phyloP scores from a whole-genome alignment of 2,329 filamentous ascomycete genomes.

The Alternaria consortialis region DNA sequence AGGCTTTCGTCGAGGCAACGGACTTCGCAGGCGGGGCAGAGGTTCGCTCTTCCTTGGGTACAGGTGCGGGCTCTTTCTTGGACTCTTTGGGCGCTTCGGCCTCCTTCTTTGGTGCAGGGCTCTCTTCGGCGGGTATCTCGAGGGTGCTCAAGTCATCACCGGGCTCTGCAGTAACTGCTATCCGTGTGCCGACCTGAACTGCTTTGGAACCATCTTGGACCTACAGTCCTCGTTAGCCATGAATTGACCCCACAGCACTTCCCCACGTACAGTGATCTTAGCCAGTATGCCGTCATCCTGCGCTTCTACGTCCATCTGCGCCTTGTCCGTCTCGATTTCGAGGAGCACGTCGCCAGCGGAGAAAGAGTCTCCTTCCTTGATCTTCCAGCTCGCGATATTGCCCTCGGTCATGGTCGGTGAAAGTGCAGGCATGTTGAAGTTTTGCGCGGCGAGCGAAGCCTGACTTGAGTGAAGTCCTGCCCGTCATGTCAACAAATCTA shows the following conservation, averaged over 20 bases:
- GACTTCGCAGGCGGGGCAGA: conserved; percentile 41
- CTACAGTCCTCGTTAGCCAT: conserved; percentile 36
- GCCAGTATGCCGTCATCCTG: conserved; percentile 88
- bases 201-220: conserved; percentile 76
- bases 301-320: conserved; percentile 92
- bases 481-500: conserved; percentile 30
- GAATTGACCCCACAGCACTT: background rate
- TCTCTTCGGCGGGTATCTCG: conserved; percentile 76
- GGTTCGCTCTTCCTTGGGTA: conserved; percentile 49
- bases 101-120: conserved; percentile 52
- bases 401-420: conserved; percentile 95
- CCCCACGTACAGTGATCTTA: conserved; percentile 71
- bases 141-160: conserved; percentile 80
- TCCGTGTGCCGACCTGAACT: conserved; percentile 80
- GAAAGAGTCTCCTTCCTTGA: conserved; percentile 87
- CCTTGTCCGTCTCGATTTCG: conserved; percentile 94
- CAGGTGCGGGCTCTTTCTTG: conserved; percentile 32
- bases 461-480: conserved; percentile 72
- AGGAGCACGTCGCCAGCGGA: conserved; percentile 85
- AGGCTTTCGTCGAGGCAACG: conserved; percentile 40
- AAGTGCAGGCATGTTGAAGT: conserved; percentile 90
- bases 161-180: conserved; percentile 82
- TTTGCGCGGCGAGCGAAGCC: conserved; percentile 75
- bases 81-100: conserved; percentile 46
- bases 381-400: conserved; percentile 83